Evolutionary conservation across 2,329 filamentous ascomycete genomes (phyloP), one percentile per base, ranked within the genome.

Genomic region (Penicillium italicum): DNA sequence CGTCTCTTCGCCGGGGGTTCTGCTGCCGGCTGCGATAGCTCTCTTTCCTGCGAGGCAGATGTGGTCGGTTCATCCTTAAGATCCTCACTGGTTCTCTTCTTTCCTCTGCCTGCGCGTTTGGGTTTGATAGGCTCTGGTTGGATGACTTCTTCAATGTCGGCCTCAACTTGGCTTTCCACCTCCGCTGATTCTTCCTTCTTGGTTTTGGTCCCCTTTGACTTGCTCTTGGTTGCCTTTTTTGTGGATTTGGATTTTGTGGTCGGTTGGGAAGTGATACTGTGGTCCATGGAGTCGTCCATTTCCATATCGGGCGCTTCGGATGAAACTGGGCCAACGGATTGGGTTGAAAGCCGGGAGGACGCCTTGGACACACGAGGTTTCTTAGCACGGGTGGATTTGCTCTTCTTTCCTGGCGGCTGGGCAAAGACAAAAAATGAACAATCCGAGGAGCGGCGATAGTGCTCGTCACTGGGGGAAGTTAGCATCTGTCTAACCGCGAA

Each of bases 341-440:
- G 80, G 8, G 76, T 79, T 20, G 81, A 84, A n/a, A 80, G 69
- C 33, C 89, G 83, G 4, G 89, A 66, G n/a, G 62, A 89, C 9
- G 81, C 79, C 69, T 91, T 92, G 22, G 90, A 94, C 42, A 79
- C 73, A 59, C 82, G 71, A 68, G 75, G 69, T 79, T 88, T 77
- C 73, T 80, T 76, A 67, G 80, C 46, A 49, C 76, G 76, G 6
- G 80, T 72, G 60, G 83, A 82, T 75, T 88, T 88, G 28, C 82
- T 62, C 77, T 80, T 75, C 57, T 66, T 83, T 76, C 65, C 81
- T 8, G 80, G 66, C 11, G 66, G 62, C 60, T 72, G 63, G 79
- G 83, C 80, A 28, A 96, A 82, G 1, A 79, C 75, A 69, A 97
- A 97, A 76, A 96, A 97, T 14, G 85, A 80, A 69, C 94, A 99